Base-by-base conservation (phyloP, 2,329 filamentous ascomycete genomes). In the Botryosphaeria dothidea region DNA sequence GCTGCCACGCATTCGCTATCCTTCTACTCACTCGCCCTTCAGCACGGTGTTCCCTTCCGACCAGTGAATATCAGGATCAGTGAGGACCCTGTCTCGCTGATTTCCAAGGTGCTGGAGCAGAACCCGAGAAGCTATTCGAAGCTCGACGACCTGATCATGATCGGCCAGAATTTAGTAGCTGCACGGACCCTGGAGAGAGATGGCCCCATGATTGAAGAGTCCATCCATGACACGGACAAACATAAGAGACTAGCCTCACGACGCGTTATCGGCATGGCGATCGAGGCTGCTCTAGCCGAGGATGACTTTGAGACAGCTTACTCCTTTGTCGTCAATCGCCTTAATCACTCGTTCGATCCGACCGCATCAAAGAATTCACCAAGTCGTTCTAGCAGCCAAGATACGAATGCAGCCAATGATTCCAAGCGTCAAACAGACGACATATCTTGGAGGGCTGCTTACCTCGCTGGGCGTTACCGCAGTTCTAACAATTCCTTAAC, bases 261-360 rank as follows among this genome's bases (percentile, higher is more conserved):
- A 54, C 86, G 91, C 31, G 87, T 95, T 58, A 89, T 88, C 5
- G 89, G 90, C 66, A 92, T 94, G 90, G 92, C 91, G 68, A 88
- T 94, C 45, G 88, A 92, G 73, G 88, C 90, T 15, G 90, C 92
- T 13, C 82, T 95, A 1, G 82, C 83, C 9, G 91, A 93, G 72
- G 88, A 93, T 68, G 92, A 88, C 73, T 95, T 95, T 67, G 92
- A 96, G 73, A 95, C 92, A 0, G 92, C 92, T 11, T 95, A 94
- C 74, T 93, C 91, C 0, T 94, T 92, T 72, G 89, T 93, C 1
- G 85, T 92, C 52, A 92, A 88, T 72, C 86, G 90, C 23, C 81
- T 95, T 0, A 63, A 56, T 15, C 36, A 66, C 41, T 56, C 46
- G n/a, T 56, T 62, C 9, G 38, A 65, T 29, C 36, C 61, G 17